A percentile compares a stretch with the other conserved stretches of the same genome.
Evolutionary conservation across 345 rosid species (phyloP).

Genomic region (Pugionium cornutum): DNA sequence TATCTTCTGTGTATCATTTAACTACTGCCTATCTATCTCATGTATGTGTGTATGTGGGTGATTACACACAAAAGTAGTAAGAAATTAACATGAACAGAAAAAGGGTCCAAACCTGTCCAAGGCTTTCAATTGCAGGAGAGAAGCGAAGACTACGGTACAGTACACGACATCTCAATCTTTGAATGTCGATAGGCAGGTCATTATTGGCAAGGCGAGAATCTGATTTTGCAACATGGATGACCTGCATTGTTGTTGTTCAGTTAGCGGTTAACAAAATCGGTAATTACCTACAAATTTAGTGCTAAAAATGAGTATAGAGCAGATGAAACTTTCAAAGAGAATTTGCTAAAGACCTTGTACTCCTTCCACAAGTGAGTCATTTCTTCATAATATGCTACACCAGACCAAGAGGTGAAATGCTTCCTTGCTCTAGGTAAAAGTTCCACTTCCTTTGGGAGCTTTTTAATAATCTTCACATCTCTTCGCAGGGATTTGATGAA

Average conservation of each 20-base stretch:
- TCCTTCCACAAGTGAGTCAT: conserved; percentile 73
- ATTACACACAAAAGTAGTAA: background rate
- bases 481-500: conserved; percentile 61
- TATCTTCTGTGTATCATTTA: conserved; percentile 12
- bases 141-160: conserved; percentile 71
- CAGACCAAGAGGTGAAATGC: conserved; percentile 87
- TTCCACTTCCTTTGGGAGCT: conserved; percentile 74
- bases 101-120: conserved; percentile 71
- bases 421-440: conserved; percentile 77
- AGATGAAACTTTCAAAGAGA: background rate
- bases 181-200: conserved; percentile 79
- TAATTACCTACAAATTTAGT: conserved; percentile 6
- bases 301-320: background rate
- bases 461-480: conserved; percentile 71
- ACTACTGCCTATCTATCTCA: conserved; percentile 1
- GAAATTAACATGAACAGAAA: conserved; percentile 11
- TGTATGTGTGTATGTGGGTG: conserved; percentile 12
- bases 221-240: conserved; percentile 82
- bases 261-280: conserved; percentile 1
- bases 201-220: conserved; percentile 96
- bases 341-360: conserved; percentile 47
- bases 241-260: conserved; percentile 44
- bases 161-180: conserved; percentile 92
- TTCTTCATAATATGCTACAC: conserved; percentile 79
- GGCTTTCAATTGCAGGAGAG: conserved; percentile 70